Evolutionary conservation across 169 alveolate species (phyloP), one percentile per base, ranked within the genome.

Genomic region (Plasmodium fragile): DNA sequence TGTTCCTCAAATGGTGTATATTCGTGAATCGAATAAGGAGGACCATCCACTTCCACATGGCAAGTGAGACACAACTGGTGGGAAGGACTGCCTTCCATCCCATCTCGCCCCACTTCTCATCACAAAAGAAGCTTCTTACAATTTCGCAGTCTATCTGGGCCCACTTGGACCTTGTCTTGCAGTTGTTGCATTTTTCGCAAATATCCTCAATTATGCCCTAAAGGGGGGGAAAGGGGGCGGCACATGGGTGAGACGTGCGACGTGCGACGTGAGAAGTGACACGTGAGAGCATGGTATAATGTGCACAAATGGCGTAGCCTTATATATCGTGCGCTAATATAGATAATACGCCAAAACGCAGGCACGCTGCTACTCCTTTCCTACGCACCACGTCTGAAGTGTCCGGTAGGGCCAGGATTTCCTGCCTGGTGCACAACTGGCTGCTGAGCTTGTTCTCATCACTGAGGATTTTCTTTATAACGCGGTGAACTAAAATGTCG

Each of bases 401-500:
- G 30, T 89, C 91, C 22, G 18, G 73, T 22, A 28, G 18, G 10
- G 71, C 45, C 77, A 89, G n/a, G n/a, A 89, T 79, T n/a, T 89
- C 94, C 75, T 89, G 78, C 32, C 55, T 22, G 18, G 94, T 79
- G 55, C 39, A 55, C n/a, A 89, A 13, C 7, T 89, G 81, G 36
- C 49, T 45, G 1, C n/a, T 22, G 0, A 89, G 32, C 49, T 89
- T 78, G 10, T 89, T 11, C 36, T 89, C 94, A 16, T 91, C 93
- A 69, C 95, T 97, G 73, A 97, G 81, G 22, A 97, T 95, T 70
- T 97, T 97, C 90, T 97, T 96, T 10, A 97, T 95, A 28, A 90
- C 95, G 45, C 98, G 97, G 83, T 98, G 99, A 25, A 98, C 98
- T 30, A 98, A 80, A 22, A 98, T 92, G 92, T 98, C 99, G 4